phyloP scores from a whole-genome alignment of 768 basidiomycete genomes.

The Holtermannia corniformis region DNA sequence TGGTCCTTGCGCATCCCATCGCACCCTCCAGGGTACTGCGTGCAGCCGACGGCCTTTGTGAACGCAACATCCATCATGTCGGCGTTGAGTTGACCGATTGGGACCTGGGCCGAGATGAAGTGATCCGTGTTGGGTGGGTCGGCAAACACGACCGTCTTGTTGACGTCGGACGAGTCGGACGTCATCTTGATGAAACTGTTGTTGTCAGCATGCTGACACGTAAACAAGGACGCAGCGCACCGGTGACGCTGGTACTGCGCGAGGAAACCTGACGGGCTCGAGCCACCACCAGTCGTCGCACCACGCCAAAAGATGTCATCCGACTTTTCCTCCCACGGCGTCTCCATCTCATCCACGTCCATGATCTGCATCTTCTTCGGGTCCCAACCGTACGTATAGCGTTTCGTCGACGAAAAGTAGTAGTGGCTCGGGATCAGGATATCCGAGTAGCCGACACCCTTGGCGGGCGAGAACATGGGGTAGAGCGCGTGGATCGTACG shows the following conservation, averaged over 20 bases:
- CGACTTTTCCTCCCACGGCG: conserved; percentile 77
- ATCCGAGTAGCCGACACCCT: conserved; percentile 73
- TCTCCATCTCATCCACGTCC: conserved; percentile 74
- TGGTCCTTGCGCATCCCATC: conserved; percentile 55
- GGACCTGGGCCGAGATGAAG: conserved; percentile 56
- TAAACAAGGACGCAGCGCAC: conserved; percentile 41
- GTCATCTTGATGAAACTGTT: conserved; percentile 66
- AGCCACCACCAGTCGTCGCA: conserved; percentile 90
- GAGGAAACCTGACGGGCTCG: conserved; percentile 71
- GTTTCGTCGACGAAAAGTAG: conserved; percentile 70
- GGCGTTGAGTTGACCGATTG: conserved; percentile 55
- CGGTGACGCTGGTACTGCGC: conserved; percentile 78
- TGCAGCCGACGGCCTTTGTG: conserved; percentile 61
- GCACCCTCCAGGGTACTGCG: conserved; percentile 61
- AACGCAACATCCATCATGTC: conserved; percentile 84
- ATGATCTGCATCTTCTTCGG: conserved; percentile 60
- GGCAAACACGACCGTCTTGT: conserved; percentile 60
- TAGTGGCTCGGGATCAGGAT: conserved; percentile 94
- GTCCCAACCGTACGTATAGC: conserved; percentile 90
- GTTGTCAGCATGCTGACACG: conserved; percentile 3
- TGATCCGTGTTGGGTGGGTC: conserved; percentile 53
- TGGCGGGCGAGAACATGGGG: conserved; percentile 89
- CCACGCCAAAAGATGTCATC: conserved; percentile 88
- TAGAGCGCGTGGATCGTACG: conserved; percentile 76
- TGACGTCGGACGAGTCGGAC: conserved; percentile 49